Base-by-base conservation (phyloP, 495 filamentous ascomycete species). In the Aspergillus hancockii region DNA sequence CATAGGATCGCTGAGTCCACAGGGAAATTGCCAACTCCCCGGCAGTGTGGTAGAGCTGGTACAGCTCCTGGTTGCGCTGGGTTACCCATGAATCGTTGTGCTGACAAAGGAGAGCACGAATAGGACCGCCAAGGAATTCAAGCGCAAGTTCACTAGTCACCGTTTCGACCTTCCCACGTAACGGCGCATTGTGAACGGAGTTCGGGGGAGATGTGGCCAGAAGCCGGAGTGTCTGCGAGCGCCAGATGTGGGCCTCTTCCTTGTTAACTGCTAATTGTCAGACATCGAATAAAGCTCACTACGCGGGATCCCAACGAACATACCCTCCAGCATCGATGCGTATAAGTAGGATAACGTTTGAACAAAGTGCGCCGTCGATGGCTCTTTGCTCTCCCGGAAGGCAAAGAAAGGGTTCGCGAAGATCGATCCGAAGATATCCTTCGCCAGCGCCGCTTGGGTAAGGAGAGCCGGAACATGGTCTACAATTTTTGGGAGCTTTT, bases 321-420 rank as follows among this genome's bases (percentile, higher is more conserved):
- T 53, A 53, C 51, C 32, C 3, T 53, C 51, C 8, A 53, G 13
- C 51, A 53, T 53, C 7, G 51, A 32, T n/a, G 54, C 14, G 19
- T 55, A 55, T 52, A 52, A 34, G n/a, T n/a, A 52, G 6, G 49
- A 36, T n/a, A 53, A 22, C 8, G 51, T n/a, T n/a, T 40, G 32
- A 3, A 22, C 14, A 13, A 14, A 16, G 1, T 40, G 51, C 19
- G n/a, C 32, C 32, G 19, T 40, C 8, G 51, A 40, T 4, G 38
- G 31, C 4, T 40, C 34, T 2, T 40, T 16, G 32, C 32, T 1
- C 21, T 53, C 51, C 5, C 4, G 9, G 21, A 60, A 57, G 0
- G 30, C 41, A 18, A 63, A 60, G 53, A 63, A 63, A 5, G 61
- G 57, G 32, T 63, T 49, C 3, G 18, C 23, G 23, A 63, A 60